Percentiles rank a stretch among this genome's conserved stretches.
These are phyloP conservation scores for Citrullus amarus DNA, from an alignment of 306 rosid species.

Conservation along the genomic window DNA sequence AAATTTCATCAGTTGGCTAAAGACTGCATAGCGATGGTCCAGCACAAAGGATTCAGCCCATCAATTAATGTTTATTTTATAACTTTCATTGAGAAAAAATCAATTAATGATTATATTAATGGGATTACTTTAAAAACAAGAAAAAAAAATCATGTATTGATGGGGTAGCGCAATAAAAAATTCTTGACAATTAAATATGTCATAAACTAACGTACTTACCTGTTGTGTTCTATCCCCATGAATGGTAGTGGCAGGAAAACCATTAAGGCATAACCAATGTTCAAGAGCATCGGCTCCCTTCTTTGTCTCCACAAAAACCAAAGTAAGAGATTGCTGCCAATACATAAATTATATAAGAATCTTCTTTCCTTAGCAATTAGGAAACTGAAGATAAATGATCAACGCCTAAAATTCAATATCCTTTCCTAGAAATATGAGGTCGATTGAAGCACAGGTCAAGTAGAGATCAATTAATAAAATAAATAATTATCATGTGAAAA, in stretches of 20 bases:
- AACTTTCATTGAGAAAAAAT: too few relatives aligned
- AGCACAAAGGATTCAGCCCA: not conserved
- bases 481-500: not conserved
- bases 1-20: not conserved
- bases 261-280: constrained; percentile 71
- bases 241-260: constrained; percentile 92
- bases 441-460: not conserved
- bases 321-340: constrained; percentile 81
- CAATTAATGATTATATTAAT: not conserved
- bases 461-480: not conserved
- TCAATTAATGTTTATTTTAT: not conserved
- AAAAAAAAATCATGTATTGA: not conserved
- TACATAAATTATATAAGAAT: not conserved
- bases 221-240: constrained; percentile 96
- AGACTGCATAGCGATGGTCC: not conserved
- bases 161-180: not conserved
- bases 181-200: not conserved
- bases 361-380: not conserved
- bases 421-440: not conserved
- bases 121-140: not conserved
- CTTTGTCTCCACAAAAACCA: constrained; percentile 96
- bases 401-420: not conserved
- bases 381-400: not conserved
- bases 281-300: constrained; percentile 95
- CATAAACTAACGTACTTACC: constrained; percentile 26